Base-by-base conservation (phyloP, 1,139 yeast species). In the Zygoascus meyerae region DNA sequence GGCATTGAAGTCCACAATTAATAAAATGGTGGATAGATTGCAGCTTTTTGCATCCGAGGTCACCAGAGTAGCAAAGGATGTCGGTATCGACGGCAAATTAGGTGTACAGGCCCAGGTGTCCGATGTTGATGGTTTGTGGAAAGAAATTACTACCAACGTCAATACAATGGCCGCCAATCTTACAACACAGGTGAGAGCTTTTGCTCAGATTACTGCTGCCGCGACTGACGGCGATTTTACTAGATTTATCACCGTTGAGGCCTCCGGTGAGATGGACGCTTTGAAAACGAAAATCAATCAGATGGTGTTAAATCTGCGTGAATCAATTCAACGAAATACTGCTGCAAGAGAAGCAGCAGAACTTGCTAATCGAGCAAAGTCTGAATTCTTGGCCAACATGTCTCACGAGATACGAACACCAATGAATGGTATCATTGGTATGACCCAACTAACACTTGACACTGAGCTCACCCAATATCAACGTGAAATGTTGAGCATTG, bases 341-440 rank as follows among this genome's bases (percentile, higher is more conserved):
- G 94, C 92, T 7, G 95, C 95, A 1, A 79, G 95, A 68, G 95
- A 86, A 66, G 95, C 95, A 34, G 95, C 95, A 38, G 95, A 86
- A 61, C 73, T 85, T 60, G 95, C 95, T 8, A 86, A 86, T 64
- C 75, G 86, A 58, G 89, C 95, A n/a, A 86, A 86, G 66, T 85
- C 95, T 4, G 95, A 86, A 64, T 86, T 86, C 63, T 74, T 86
- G 68, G 95, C 95, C 34, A 86, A 86, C 60, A 86, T 86, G 81
- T 86, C 95, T 3, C 95, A 86, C 68, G 95, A 86, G 67, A 84
- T 86, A 59, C 75, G 95, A 65, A 86, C 95, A 4, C 95, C 95
- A 18, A 83, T 86, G 77, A 86, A 86, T 64, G 95, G 95, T 71
- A 86, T 86, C 45, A 83, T 86, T 59, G 95, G 95, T 61, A 86